A percentile compares a stretch with the other conserved stretches of the same genome.
phyloP scores from a whole-genome alignment of 2,329 filamentous ascomycete species.

The Xylaria sp. region DNA sequence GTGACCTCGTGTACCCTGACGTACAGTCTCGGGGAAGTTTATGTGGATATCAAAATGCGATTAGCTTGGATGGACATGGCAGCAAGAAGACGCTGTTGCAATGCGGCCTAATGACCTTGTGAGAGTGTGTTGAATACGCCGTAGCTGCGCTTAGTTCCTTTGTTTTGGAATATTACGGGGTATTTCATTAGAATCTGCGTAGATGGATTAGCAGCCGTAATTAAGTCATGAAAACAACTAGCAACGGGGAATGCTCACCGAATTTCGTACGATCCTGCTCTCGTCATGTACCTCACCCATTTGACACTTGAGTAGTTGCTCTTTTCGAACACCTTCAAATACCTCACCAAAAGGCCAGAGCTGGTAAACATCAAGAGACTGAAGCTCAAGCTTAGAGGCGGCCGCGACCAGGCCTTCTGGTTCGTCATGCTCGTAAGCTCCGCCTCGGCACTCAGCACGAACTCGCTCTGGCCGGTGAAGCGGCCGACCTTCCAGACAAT shows the following conservation, averaged over 20 bases:
- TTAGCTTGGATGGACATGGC: not conserved
- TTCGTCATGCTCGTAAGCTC: slow-evolving; percentile 96
- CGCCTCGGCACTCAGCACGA: slow-evolving; percentile 90
- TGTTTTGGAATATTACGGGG: not conserved
- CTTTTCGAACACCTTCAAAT: slow-evolving; percentile 99
- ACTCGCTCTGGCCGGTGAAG: slow-evolving; percentile 98
- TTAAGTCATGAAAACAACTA: not conserved
- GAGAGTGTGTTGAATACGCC: not conserved
- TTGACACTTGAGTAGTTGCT: slow-evolving; percentile 98
- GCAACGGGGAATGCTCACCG: slow-evolving; percentile 53
- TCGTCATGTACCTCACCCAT: slow-evolving; percentile 99
- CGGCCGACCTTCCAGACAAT: slow-evolving; percentile 99
- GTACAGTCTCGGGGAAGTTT: slow-evolving; percentile 10
- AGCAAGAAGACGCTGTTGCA: not conserved
- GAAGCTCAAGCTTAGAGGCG: slow-evolving; percentile 89
- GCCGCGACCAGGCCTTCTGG: slow-evolving; percentile 94
- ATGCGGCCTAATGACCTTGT: not conserved
- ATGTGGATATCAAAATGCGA: not conserved
- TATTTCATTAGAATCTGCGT: slow-evolving; percentile 19
- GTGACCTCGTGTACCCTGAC: not conserved
- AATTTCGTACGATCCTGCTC: slow-evolving; percentile 97
- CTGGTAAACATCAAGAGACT: slow-evolving; percentile 98
- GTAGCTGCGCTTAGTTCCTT: not conserved
- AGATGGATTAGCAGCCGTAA: slow-evolving; percentile 6
- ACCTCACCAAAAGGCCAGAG: slow-evolving; percentile 86